These are phyloP conservation scores for Cytospora paraplurivora DNA, from an alignment of 2,329 filamentous ascomycete genomes.

Conservation along the genomic window DNA sequence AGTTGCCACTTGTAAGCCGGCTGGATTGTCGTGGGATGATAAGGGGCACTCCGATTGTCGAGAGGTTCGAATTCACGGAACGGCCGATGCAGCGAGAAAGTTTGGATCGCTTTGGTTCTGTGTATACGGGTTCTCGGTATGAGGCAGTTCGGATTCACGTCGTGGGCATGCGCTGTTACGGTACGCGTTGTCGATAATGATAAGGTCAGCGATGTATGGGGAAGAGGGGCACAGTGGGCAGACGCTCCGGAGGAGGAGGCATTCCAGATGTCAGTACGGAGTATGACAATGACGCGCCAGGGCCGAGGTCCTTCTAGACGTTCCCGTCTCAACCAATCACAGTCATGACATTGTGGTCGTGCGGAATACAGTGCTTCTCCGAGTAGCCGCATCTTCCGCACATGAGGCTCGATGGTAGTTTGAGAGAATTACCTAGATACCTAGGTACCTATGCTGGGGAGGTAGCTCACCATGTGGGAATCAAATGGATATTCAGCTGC, in stretches of 20 bases:
- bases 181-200: not conserved
- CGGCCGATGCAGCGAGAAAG: not conserved
- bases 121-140: not conserved
- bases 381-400: too few species aligned
- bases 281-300: not conserved
- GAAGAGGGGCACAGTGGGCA: not conserved
- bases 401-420: too few species aligned
- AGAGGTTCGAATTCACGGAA: not conserved
- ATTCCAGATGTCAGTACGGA: not conserved
- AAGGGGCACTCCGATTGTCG: conserved; percentile 30
- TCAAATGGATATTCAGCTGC: too few species aligned
- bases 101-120: not conserved
- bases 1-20: conserved; percentile 19
- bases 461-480: too few species aligned
- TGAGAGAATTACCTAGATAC: too few species aligned
- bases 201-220: not conserved
- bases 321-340: too few species aligned
- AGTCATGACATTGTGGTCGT: too few species aligned
- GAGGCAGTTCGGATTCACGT: not conserved
- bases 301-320: not conserved
- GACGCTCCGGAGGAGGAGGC: not conserved
- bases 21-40: conserved; percentile 36
- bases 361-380: too few species aligned
- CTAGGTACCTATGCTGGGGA: too few species aligned
- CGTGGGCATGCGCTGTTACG: not conserved